Evolutionary conservation across 129 eudicot genomes (phyloP).

Genomic region (Chrysanthemum lavandulifolium): DNA sequence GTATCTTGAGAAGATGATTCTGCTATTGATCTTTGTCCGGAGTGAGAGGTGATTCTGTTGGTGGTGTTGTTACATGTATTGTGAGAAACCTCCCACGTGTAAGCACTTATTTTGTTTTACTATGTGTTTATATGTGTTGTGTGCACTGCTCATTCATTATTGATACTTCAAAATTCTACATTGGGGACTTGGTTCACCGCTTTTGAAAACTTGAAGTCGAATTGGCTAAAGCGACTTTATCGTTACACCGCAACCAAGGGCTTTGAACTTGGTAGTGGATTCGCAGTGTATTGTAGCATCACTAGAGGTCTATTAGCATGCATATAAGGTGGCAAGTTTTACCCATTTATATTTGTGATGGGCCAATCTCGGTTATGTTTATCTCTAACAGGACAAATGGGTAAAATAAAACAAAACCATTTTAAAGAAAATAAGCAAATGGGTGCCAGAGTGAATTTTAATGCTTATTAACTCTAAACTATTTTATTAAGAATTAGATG

Average conservation of each 20-base stretch:
- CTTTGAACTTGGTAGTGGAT: slow-evolving; percentile 97
- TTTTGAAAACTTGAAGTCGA: slow-evolving; percentile 99
- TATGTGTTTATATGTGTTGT: slow-evolving; percentile 7
- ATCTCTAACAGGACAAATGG: too few relatives aligned
- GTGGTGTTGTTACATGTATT: slow-evolving; percentile 96
- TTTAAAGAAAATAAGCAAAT: too few relatives aligned
- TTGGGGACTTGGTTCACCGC: slow-evolving; percentile 99
- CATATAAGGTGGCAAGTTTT: too few relatives aligned
- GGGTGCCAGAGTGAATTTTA: too few relatives aligned
- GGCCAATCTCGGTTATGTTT: too few relatives aligned
- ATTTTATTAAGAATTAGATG: too few relatives aligned
- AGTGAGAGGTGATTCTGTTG: slow-evolving; percentile 95
- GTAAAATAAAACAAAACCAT: too few relatives aligned
- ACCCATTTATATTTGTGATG: too few relatives aligned
- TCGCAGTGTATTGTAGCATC: slow-evolving; percentile 59
- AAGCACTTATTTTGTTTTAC: slow-evolving; percentile 33
- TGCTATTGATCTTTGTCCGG: slow-evolving; percentile 91
- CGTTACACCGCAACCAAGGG: slow-evolving; percentile 98
- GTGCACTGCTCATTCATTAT: background rate
- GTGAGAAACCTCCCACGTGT: slow-evolving; percentile 90
- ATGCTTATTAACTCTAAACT: too few relatives aligned
- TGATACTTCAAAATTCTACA: slow-evolving; percentile 2
- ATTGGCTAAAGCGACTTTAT: slow-evolving; percentile 85
- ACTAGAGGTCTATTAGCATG: background rate
- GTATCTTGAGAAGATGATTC: slow-evolving; percentile 97